These are phyloP conservation scores for Komagataea norvegica DNA, from an alignment of 1,139 yeast genomes.

Conservation along the genomic window DNA sequence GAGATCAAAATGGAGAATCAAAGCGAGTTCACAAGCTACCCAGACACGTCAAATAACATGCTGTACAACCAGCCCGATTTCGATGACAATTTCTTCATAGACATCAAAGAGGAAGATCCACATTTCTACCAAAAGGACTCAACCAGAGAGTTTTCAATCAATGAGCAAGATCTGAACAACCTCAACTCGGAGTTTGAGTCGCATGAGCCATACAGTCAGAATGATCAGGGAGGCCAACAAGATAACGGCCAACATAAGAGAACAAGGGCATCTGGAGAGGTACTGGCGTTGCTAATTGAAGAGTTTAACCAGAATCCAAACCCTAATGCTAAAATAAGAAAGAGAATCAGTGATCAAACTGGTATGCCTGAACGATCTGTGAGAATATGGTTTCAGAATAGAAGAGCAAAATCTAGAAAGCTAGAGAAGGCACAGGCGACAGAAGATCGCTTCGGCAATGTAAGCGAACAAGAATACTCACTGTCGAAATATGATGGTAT, in stretches of 20 bases:
- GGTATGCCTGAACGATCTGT: constrained; percentile 91
- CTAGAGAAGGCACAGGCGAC: constrained; percentile 41
- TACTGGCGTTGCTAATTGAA: constrained; percentile 57
- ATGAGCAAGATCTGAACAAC: neutral
- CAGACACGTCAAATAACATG: constrained; percentile 8
- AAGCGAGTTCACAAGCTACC: constrained; percentile 11
- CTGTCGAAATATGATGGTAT: constrained; percentile 32
- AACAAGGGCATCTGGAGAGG: constrained; percentile 80
- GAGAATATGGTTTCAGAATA: constrained; percentile 91
- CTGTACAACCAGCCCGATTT: constrained; percentile 15
- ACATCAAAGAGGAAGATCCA: constrained; percentile 7
- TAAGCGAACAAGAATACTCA: constrained; percentile 10
- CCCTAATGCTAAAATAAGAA: constrained; percentile 64
- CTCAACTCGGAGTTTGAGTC: neutral
- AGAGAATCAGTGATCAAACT: constrained; percentile 66
- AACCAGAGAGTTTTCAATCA: neutral
- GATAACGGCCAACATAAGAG: constrained; percentile 30
- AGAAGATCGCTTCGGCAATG: constrained; percentile 14
- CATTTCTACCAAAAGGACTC: constrained; percentile 2
- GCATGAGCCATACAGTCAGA: neutral
- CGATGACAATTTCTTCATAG: constrained; percentile 13
- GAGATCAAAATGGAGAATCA: constrained; percentile 5
- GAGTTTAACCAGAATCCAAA: constrained; percentile 73
- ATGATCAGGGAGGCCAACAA: constrained; percentile 11
- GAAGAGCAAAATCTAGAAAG: constrained; percentile 76